phyloP scores from a whole-genome alignment of 345 rosid species.

The Citrus unshiu region DNA sequence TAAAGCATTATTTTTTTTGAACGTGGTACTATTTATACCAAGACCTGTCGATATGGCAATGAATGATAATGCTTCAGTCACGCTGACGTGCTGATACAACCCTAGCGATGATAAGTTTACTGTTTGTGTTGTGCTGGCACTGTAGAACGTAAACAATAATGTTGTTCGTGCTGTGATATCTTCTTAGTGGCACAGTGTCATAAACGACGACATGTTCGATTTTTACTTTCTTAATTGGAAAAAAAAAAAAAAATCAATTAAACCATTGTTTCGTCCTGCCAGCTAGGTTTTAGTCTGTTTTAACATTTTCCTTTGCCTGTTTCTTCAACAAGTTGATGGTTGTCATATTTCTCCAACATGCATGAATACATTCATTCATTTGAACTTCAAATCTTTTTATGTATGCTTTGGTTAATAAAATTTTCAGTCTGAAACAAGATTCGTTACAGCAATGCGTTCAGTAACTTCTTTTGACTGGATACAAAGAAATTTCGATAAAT shows the following conservation, averaged over 20 bases:
- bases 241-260: too few species aligned
- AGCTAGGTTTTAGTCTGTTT: too few species aligned
- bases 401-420: background rate
- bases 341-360: background rate
- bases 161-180: too few species aligned
- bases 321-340: background rate
- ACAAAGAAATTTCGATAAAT: too few species aligned
- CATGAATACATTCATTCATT: background rate
- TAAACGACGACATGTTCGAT: background rate
- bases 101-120: slow-evolving; percentile 7
- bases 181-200: too few species aligned
- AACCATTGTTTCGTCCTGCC: too few species aligned
- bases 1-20: background rate
- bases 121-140: too few species aligned
- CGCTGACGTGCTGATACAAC: slow-evolving; percentile 21
- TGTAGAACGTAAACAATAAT: too few species aligned
- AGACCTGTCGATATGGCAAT: background rate
- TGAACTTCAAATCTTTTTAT: too few species aligned
- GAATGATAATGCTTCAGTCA: slow-evolving; percentile 5
- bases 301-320: too few species aligned
- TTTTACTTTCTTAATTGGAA: too few species aligned
- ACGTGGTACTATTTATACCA: background rate
- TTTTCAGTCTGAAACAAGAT: background rate
- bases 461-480: too few species aligned
- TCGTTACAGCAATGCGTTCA: background rate